These are phyloP conservation scores for Suillus subaureus DNA, from an alignment of 768 basidiomycete species.

Conservation along the genomic window DNA sequence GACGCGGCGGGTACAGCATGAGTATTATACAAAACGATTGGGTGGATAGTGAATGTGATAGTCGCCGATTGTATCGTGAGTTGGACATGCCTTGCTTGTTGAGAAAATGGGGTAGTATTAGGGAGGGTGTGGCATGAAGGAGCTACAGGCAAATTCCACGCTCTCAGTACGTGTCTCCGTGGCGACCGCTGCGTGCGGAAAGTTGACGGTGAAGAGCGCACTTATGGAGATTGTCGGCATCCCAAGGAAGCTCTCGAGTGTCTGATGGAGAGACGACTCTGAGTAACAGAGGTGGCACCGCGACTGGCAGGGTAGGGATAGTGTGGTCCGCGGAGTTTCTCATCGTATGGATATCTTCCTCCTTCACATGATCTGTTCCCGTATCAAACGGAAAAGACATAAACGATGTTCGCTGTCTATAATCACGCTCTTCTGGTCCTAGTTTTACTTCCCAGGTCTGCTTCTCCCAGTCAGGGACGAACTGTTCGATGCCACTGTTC, in stretches of 20 bases:
- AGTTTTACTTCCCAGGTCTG: constrained; percentile 57
- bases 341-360: background rate
- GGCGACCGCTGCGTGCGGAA: constrained; percentile 20
- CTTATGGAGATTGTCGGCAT: constrained; percentile 17
- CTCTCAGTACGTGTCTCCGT: constrained; percentile 5
- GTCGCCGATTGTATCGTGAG: background rate
- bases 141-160: background rate
- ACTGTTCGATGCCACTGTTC: constrained; percentile 45
- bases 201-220: constrained; percentile 23
- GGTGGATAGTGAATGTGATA: constrained; percentile 1
- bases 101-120: background rate
- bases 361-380: background rate
- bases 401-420: constrained; percentile 10
- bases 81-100: background rate
- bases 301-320: constrained; percentile 6
- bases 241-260: constrained; percentile 30
- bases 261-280: background rate
- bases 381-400: constrained; percentile 10
- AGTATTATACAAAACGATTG: constrained; percentile 5
- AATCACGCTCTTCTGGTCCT: constrained; percentile 2
- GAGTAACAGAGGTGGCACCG: background rate
- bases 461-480: constrained; percentile 67
- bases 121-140: background rate
- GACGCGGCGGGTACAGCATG: background rate
- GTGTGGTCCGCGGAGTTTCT: constrained; percentile 6